Conservation (phyloP, 2,329 filamentous ascomycete species). For the Dothideomycetes sp. region DNA sequence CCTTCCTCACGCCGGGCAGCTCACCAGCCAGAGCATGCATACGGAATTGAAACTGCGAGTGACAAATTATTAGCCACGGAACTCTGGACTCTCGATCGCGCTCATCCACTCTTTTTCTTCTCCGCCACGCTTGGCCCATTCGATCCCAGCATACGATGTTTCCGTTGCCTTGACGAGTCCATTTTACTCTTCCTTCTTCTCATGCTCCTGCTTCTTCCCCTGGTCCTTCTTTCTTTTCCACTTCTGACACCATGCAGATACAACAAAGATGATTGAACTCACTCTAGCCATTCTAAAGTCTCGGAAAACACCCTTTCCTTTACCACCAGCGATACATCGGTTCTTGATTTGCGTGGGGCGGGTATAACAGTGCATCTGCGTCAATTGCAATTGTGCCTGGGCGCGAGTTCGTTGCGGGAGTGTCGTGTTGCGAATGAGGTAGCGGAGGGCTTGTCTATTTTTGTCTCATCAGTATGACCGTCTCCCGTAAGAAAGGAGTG, state of each 20-base stretch:
- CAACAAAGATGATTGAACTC: conserved; percentile 29
- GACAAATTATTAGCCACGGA: conserved; percentile 7
- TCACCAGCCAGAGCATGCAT: conserved; percentile 76
- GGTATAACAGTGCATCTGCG: conserved; percentile 94
- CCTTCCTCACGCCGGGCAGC: conserved; percentile 87
- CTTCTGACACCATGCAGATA: background rate
- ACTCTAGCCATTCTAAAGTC: conserved; percentile 90
- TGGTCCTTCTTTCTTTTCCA: background rate
- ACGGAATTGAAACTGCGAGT: conserved; percentile 74
- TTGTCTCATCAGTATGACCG: background rate
- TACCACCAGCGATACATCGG: conserved; percentile 85
- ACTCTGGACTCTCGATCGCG: conserved; percentile 13
- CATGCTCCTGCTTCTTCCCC: background rate
- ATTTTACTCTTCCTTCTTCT: no score
- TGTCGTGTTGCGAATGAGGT: conserved; percentile 86
- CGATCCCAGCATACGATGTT: no score
- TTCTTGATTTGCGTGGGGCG: conserved; percentile 89
- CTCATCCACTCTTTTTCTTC: conserved; percentile 8
- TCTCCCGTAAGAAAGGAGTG: background rate
- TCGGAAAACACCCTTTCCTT: conserved; percentile 76
- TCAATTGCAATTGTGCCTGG: conserved; percentile 84
- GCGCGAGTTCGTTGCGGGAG: conserved; percentile 73
- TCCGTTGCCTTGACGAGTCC: no score
- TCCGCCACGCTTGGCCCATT: background rate
- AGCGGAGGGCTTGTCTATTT: conserved; percentile 63